Evolutionary conservation across 1,284 basidiomycete genomes (phyloP).

Genomic region (Austroboletus niveus): DNA sequence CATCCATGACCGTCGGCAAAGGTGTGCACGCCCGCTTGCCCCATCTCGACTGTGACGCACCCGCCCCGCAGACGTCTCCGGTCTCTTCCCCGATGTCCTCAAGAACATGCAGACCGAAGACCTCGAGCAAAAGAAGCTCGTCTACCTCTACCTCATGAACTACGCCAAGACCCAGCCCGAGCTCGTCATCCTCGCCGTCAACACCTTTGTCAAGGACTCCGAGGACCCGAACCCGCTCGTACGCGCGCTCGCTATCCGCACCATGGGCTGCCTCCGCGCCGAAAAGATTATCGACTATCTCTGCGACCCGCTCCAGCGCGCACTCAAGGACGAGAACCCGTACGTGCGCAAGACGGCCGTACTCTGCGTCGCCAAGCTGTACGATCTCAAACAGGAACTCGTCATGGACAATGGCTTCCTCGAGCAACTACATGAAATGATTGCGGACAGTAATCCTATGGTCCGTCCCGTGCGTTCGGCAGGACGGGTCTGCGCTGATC

Average conservation of each 20-base stretch:
- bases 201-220: slow-evolving; percentile 97
- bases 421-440: slow-evolving; percentile 86
- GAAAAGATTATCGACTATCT: slow-evolving; percentile 99
- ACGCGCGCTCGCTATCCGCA: slow-evolving; percentile 93
- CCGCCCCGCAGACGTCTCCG: slow-evolving; percentile 72
- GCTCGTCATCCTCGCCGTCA: slow-evolving; percentile 95
- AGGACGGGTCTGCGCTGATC: not conserved
- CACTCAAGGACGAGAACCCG: slow-evolving; percentile 91
- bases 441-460: slow-evolving; percentile 96
- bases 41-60: not conserved
- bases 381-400: slow-evolving; percentile 94
- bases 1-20: slow-evolving; percentile 96
- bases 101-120: slow-evolving; percentile 99
- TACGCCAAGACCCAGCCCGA: slow-evolving; percentile 99
- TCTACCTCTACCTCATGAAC: slow-evolving; percentile 98
- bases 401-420: slow-evolving; percentile 96
- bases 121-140: slow-evolving; percentile 94
- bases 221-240: slow-evolving; percentile 97
- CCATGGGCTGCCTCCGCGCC: slow-evolving; percentile 95
- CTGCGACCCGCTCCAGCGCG: slow-evolving; percentile 89
- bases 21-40: slow-evolving; percentile 40
- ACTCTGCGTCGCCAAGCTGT: slow-evolving; percentile 93
- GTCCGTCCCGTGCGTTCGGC: slow-evolving; percentile 43
- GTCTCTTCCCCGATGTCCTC: slow-evolving; percentile 95
- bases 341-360: slow-evolving; percentile 98